Percentiles rank a stretch among this genome's conserved stretches.
These are phyloP conservation scores for Hanseniaspora gamundiae DNA, from an alignment of 1,139 yeast genomes.

Conservation along the genomic window DNA sequence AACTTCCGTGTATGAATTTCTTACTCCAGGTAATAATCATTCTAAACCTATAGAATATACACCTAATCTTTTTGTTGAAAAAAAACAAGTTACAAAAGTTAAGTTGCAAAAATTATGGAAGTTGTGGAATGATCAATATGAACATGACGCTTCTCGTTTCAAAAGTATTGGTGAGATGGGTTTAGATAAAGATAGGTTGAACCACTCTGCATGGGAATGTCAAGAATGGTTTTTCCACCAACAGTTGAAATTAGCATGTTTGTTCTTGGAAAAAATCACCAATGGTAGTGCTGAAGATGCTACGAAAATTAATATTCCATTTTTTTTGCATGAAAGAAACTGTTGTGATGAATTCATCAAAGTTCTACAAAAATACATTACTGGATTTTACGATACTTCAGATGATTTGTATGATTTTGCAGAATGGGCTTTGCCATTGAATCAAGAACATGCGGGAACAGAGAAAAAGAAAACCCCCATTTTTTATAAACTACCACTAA, in stretches of 20 bases:
- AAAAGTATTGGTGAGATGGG: constrained; percentile 86
- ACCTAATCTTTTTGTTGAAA: constrained; percentile 21
- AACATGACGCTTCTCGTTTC: constrained; percentile 37
- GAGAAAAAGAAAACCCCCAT: too few relatives aligned
- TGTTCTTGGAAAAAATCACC: constrained; percentile 9
- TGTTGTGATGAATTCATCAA: constrained; percentile 43
- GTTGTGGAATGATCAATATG: constrained; percentile 38
- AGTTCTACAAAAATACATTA: background rate
- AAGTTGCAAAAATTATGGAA: constrained; percentile 30
- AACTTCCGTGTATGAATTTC: constrained; percentile 63
- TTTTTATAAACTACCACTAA: constrained; percentile 16
- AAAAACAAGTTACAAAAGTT: background rate
- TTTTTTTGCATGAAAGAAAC: constrained; percentile 88
- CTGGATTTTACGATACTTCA: constrained; percentile 13
- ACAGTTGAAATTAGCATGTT: constrained; percentile 39
- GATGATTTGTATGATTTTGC: constrained; percentile 17
- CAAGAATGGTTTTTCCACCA: constrained; percentile 56
- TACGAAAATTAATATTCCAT: constrained; percentile 44
- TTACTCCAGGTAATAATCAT: constrained; percentile 13
- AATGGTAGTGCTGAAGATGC: constrained; percentile 22
- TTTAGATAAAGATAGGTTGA: constrained; percentile 80
- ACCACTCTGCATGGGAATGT: constrained; percentile 54
- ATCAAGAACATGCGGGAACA: too few relatives aligned
- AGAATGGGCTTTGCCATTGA: too few relatives aligned
- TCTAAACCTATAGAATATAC: constrained; percentile 16